Base-by-base conservation (phyloP, 2,329 filamentous ascomycete species). In the Immersiporthe knoxdaviesiana region DNA sequence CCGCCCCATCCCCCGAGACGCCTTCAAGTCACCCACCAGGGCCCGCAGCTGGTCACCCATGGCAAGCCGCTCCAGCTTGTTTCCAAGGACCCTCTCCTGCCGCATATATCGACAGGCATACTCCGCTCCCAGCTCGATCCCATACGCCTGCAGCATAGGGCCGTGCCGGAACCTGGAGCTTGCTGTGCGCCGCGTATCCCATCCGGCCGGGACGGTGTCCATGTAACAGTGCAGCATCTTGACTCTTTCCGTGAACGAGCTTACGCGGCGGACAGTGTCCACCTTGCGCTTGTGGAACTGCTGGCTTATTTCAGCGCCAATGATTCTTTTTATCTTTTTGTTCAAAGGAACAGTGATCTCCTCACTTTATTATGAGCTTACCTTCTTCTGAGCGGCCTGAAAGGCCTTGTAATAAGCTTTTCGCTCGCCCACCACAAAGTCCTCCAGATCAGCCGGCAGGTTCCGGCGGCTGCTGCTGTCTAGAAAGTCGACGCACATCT, bases 211-310 rank as follows among this genome's bases (percentile, higher is more conserved):
- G 21, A 47, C 12, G 24, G 61, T 47, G 41, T 47, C 61, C 61
- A 63, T 63, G 18, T 63, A 63, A 21, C 39, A 63, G 27, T 63
- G 61, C 27, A 63, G 39, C 61, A 63, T 44, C 27, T 39, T 44
- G 12, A 63, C 41, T 16, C 30, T 63, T 27, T 63, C 61, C 27
- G 41, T 50, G 61, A 63, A 63, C 1, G 18, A 39, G 16, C 35
- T 27, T 5, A 50, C 61, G 27, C 16, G 61, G 27, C 61, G 37
- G 41, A 63, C 21, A 11, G n/a, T 47, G 7, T 63, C 61, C 16
- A 27, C 61, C 27, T 63, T 63, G 39, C 41, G 41, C 14, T 50
- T 63, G 11, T 63, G 61, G n/a, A 63, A 41, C 61, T 63, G 39
- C 14, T 2, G 3, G 14, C n/a, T 62, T 37, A 27, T 44, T 24